A percentile compares a stretch with the other conserved stretches of the same genome.
These are phyloP conservation scores for Diutina pseudorugosa DNA, from an alignment of 1,139 yeast genomes.

Conservation along the genomic window DNA sequence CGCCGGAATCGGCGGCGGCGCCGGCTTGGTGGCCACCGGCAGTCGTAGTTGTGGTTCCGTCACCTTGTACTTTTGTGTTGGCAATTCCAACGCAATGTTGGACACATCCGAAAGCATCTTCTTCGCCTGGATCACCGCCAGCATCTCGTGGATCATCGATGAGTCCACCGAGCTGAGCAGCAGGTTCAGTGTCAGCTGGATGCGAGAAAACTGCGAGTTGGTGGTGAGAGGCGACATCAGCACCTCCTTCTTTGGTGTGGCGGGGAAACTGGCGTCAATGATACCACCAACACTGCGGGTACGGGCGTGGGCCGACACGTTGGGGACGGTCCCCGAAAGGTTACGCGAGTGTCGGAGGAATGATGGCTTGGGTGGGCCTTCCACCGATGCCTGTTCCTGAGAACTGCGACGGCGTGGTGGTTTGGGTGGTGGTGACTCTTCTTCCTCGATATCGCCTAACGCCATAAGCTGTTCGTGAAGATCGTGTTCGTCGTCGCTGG, in stretches of 20 bases:
- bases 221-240: not conserved
- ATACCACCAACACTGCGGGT: not conserved
- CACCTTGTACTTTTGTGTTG: slow-evolving; percentile 29
- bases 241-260: not conserved
- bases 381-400: not conserved
- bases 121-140: slow-evolving; percentile 3
- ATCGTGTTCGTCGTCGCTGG: slow-evolving; percentile 9
- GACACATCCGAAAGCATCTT: slow-evolving; percentile 14
- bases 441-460: not conserved
- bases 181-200: not conserved
- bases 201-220: not conserved
- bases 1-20: slow-evolving; percentile 6
- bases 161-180: not conserved
- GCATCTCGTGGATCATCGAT: not conserved
- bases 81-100: slow-evolving; percentile 20
- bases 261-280: not conserved
- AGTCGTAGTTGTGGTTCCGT: not conserved
- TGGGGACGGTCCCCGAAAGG: not conserved
- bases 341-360: not conserved
- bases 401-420: not conserved
- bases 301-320: not conserved
- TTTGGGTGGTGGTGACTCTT: not conserved
- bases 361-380: not conserved
- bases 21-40: not conserved
- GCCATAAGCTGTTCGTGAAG: not conserved